Base-by-base conservation (phyloP, 2,329 filamentous ascomycete species). In the Claviceps quebecensis region DNA sequence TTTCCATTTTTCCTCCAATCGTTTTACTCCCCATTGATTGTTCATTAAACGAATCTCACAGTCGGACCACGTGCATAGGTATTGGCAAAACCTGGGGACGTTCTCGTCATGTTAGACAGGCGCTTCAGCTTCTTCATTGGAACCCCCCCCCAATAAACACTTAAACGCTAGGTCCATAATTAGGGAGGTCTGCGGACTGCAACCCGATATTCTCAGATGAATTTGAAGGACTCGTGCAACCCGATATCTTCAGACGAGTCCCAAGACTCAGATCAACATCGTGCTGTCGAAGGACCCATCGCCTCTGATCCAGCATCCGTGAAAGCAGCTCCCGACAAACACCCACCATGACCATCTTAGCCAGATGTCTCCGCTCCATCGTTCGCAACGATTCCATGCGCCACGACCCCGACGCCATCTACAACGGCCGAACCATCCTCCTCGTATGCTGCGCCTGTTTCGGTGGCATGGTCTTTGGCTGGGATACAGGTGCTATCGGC, bases 331-430 rank as follows among this genome's bases (percentile, higher is more conserved):
- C 11, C 9, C 7, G 4, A 37, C 22, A n/a, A 16, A 22, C 19
- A 48, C 9, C 22, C 47, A 45, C 39, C 50, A 75, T 76, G 64
- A 69, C 67, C 1, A 9, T 48, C 53, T 65, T 71, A 51, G 63
- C 62, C 45, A 65, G 59, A 50, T 62, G 81, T 57, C 72, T 84
- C 52, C 71, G 71, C 58, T 68, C 67, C 58, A 70, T 84, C 60
- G 74, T 84, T 58, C 77, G 77, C 65, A 86, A 86, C 70, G 81
- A 87, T 63, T 78, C 84, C 45, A 86, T 87, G 77, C 80, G 75
- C 60, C 66, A 69, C 38, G 83, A 86, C 54, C 83, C 83, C 17
- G 71, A 74, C 19, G 76, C 84, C 62, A 80, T 86, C 53, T 86
- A 85, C 66, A 80, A 81, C 60, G 86, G 81, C 81, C 75, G 81